Evolutionary conservation across 306 rosid species (phyloP).

Genomic region (Vachellia collinsii): DNA sequence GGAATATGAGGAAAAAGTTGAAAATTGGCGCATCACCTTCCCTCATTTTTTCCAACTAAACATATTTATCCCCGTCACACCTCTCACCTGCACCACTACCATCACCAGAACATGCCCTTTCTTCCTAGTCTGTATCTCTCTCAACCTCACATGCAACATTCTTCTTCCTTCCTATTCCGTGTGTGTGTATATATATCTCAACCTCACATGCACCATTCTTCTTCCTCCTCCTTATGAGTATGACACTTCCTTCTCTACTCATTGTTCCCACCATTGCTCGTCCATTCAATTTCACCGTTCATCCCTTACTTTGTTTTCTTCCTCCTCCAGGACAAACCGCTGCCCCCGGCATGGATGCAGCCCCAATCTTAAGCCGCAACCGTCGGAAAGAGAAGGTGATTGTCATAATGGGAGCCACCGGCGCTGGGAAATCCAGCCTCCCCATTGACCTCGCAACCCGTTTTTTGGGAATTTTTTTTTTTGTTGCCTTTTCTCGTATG

Average conservation of each 20-base stretch:
- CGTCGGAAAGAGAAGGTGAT: constrained; percentile 66
- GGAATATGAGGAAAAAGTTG: no score
- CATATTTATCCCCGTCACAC: no score
- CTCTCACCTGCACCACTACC: no score
- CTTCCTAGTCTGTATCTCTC: no score
- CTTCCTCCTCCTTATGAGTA: constrained; percentile 23
- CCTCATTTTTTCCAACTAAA: no score
- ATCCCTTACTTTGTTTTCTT: neutral
- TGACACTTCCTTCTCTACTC: constrained; percentile 45
- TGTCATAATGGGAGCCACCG: constrained; percentile 84
- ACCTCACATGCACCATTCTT: constrained; percentile 12
- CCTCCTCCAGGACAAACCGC: neutral
- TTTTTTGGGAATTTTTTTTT: no score
- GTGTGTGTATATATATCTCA: no score
- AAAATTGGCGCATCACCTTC: no score
- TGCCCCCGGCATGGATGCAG: constrained; percentile 61
- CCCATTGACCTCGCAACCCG: constrained; percentile 81
- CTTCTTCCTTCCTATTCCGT: no score
- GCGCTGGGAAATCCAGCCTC: constrained; percentile 82
- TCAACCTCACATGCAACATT: no score
- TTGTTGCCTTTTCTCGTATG: no score
- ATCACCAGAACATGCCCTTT: no score
- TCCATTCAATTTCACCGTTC: neutral
- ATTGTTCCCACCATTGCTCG: constrained; percentile 23
- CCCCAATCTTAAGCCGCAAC: constrained; percentile 18